Percentiles rank a stretch among this genome's conserved stretches.
Conservation (phyloP, 2,329 filamentous ascomycete species). For the Alternaria sp. region DNA sequence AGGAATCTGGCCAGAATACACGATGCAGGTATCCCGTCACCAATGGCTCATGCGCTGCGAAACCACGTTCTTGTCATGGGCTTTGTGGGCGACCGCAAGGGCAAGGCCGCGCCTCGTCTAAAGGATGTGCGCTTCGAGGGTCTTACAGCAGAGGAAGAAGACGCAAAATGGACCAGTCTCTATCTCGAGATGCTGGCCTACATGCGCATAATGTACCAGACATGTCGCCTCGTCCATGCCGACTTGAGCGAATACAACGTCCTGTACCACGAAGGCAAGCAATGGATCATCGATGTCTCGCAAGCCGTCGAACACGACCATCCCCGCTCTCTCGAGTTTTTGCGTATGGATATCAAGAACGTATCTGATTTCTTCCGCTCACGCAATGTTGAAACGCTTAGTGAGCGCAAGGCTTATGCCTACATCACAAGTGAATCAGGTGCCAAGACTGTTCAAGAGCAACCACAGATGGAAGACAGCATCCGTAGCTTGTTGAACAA, state of each 20-base stretch:
- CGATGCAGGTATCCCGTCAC: slow-evolving; percentile 84
- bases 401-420: slow-evolving; percentile 81
- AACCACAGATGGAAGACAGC: slow-evolving; percentile 66
- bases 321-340: slow-evolving; percentile 87
- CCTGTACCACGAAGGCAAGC: slow-evolving; percentile 80
- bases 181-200: slow-evolving; percentile 86
- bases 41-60: slow-evolving; percentile 86
- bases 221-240: slow-evolving; percentile 90
- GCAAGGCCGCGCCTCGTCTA: slow-evolving; percentile 85
- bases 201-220: slow-evolving; percentile 93
- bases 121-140: slow-evolving; percentile 81
- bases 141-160: slow-evolving; percentile 63
- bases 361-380: slow-evolving; percentile 90
- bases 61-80: slow-evolving; percentile 96
- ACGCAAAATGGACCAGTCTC: slow-evolving; percentile 76
- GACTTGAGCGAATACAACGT: slow-evolving; percentile 99
- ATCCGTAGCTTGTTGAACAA: slow-evolving; percentile 73
- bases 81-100: slow-evolving; percentile 87
- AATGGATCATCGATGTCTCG: slow-evolving; percentile 97
- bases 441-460: slow-evolving; percentile 60
- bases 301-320: slow-evolving; percentile 98
- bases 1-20: slow-evolving; percentile 88
- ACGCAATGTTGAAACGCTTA: slow-evolving; percentile 81
- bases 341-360: slow-evolving; percentile 99
- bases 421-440: slow-evolving; percentile 76